Evolutionary conservation across 2,329 filamentous ascomycete species (phyloP).

Genomic region (Stachybotrys chlorohalonatus): DNA sequence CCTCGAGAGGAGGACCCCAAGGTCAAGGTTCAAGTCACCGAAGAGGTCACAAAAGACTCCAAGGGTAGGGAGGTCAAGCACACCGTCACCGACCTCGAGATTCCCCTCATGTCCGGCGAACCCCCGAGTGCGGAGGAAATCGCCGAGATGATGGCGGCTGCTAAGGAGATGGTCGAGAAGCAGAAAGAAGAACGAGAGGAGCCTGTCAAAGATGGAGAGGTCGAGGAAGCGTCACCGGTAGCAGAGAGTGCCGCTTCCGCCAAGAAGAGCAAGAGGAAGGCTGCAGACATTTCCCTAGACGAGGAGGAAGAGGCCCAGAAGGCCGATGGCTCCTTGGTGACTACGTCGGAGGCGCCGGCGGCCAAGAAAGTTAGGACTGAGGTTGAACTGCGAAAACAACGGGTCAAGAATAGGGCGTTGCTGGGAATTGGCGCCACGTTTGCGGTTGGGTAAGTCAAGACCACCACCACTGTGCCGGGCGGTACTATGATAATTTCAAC

Average conservation of each 20-base stretch:
- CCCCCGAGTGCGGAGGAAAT: conserved; percentile 70
- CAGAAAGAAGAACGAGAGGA: conserved; percentile 40
- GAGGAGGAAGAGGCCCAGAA: conserved; percentile 38
- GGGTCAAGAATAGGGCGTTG: conserved; percentile 75
- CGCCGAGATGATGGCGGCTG: conserved; percentile 74
- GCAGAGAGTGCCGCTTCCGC: conserved; percentile 25
- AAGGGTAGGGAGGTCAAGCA: conserved; percentile 58
- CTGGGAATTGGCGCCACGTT: conserved; percentile 81
- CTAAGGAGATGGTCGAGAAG: conserved; percentile 78
- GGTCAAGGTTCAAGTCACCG: conserved; percentile 62
- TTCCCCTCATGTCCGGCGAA: conserved; percentile 55
- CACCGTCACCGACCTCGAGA: conserved; percentile 66
- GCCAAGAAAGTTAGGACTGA: conserved; percentile 78
- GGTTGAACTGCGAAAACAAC: conserved; percentile 73
- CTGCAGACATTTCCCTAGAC: conserved; percentile 60
- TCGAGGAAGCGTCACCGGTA: conserved; percentile 27
- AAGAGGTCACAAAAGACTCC: conserved; percentile 45
- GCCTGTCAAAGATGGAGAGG: conserved; percentile 25
- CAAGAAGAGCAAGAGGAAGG: conserved; percentile 63
- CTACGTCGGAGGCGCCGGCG: conserved; percentile 34
- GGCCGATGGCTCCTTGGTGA: conserved; percentile 12
- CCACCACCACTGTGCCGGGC: conserved; percentile 1
- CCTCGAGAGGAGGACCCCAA: conserved; percentile 47
- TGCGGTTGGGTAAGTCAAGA: conserved; percentile 71
- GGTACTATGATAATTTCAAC: background rate